Evolutionary conservation across 306 rosid genomes (phyloP), one percentile per base, ranked within the genome.

Genomic region (Castanea mollissima): DNA sequence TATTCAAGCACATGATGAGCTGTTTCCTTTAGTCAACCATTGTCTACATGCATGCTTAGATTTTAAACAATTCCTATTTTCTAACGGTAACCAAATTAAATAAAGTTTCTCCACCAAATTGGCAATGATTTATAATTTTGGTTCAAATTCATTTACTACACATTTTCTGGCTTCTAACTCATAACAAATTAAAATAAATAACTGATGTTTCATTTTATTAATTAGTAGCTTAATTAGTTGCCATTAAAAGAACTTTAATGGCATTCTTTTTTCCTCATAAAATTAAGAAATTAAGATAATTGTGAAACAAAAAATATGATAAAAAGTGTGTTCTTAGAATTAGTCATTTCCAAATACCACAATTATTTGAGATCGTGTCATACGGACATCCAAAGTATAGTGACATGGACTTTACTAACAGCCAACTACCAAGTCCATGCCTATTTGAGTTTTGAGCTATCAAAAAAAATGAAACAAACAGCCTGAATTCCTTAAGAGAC

Each of bases 1-100:
- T 67, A 35, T 67, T 49, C 72, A 67, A 38, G 72, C 49, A 67
- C 72, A 67, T 67, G 72, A 7, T 67, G 72, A 7, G 72, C 15
- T 67, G 72, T 67, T 67, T 67, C 52, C 44, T 35, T 35, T 8
- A 34, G 72, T 35, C 72, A 67, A 67, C 72, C 19, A 16, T 31
- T 64, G 70, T 29, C 70, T 64, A 16, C 44, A 25, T 25, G 27
- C 27, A 67, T 67, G 51, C 27, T 67, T 67, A 8, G 51, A 32
- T n/a, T 49, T 67, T 67, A 67, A 67, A 67, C 72, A 35, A 35
- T 34, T 67, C 27, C 52, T 41, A 41, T 41, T 41, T 41, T 41
- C 46, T 67, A 34, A 64, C 11, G 29, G 14, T 35, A 67, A 52
- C 52, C 72, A 34, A 49, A 49, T 49, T 49, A 41, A 41, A 49